Evolutionary conservation across 768 basidiomycete species (phyloP), one percentile per base, ranked within the genome.

Genomic region (Fomitopsis serialis): DNA sequence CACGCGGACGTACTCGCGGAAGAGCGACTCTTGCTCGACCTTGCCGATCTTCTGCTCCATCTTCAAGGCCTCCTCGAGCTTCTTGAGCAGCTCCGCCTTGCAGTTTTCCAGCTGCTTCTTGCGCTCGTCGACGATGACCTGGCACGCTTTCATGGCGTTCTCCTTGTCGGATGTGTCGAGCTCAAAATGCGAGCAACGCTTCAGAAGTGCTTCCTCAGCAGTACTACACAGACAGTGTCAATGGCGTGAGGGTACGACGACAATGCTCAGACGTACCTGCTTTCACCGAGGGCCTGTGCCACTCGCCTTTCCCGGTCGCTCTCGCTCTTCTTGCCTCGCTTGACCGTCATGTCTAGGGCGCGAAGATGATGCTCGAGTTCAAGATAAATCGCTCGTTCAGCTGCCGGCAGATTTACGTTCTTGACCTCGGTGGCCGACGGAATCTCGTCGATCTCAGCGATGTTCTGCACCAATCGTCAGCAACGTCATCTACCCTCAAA

Each of bases 391-490:
- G 93, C 91, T 8, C 89, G 88, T 68, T 97, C 95, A 0, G 95
- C 92, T 6, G 94, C 92, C 12, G 95, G 94, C 9, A 96, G 82
- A 42, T 79, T 70, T 23, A 96, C 81, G 24, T 74, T 72, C 59
- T 84, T 76, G 25, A 84, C 70, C 52, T 87, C 74, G 54, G 77
- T 78, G 0, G 78, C 78, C 71, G 84, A 91, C 1, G 89, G 88
- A 53, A 98, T 98, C 70, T 98, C 95, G 55, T 94, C 93, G 52
- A 97, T 98, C 71, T 98, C 95, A 9, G 95, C 93, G 48, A 95
- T 84, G 63, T 97, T 97, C 87, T 97, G 60, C 54, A 48, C 48
- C 42, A 29, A 27, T 37, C 40, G 45, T 32, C 10, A 23, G 43
- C 17, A 25, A 21, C 15, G 17, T 3, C 37, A 10, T 9, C 11